Evolutionary conservation across 768 basidiomycete species (phyloP), one percentile per base, ranked within the genome.

Genomic region (Pseudohyphozyma bogoriensis): DNA sequence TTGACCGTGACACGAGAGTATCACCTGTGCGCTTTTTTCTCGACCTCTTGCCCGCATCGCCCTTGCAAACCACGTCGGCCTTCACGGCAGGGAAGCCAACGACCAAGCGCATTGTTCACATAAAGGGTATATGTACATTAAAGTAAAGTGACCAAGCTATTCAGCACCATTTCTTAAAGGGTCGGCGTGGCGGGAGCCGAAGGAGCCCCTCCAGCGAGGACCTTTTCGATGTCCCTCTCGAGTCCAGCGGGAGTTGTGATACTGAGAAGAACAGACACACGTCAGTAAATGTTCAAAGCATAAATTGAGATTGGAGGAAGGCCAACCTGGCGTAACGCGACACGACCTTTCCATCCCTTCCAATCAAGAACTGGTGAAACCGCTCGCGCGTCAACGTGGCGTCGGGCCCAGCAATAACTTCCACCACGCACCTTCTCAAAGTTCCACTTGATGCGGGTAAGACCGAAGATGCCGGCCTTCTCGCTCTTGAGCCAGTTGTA

Each of bases 401-500:
- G 56, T 10, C 20, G 57, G 55, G 22, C 11, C 49, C 29, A 33
- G 18, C 22, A 16, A 15, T n/a, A n/a, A n/a, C n/a, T n/a, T n/a
- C n/a, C n/a, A n/a, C n/a, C n/a, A 10, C 44, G 24, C 24, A 54
- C 57, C 73, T 88, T 88, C 74, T 88, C 87, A 73, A 89, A 89
- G 74, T 90, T 90, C 89, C 88, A 90, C 85, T 86, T 29, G 46
- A 45, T 50, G 22, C 39, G 49, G 36, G 29, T 58, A 77, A 16
- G 49, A 22, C 87, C 85, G 51, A 88, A 69, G 28, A 89, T 65
- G 4, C 86, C 86, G 6, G 85, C 67, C 72, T 89, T 88, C 74
- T 88, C 77, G 31, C 77, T 75, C 78, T 95, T 93, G 65, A 93
- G 79, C 81, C 83, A 91, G 60, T 85, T 80, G 78, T 80, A 92